Base-by-base conservation (phyloP, 768 basidiomycete genomes). In the Boletus reticuloceps region DNA sequence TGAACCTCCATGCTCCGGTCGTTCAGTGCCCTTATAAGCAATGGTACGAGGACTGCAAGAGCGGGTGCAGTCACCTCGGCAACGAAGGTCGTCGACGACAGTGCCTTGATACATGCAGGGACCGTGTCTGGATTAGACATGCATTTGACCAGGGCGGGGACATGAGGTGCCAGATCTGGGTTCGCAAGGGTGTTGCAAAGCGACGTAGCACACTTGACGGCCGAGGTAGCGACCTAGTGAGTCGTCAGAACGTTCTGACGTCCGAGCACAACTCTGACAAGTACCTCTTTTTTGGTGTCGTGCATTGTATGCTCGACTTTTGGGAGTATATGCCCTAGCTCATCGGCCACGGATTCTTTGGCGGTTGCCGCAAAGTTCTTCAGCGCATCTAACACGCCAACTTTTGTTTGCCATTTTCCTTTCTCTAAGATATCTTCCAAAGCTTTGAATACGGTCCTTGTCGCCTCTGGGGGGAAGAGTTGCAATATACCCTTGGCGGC, bases 11-110 rank as follows among this genome's bases (percentile, higher is more conserved):
- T 97, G 54, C 93, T 94, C 60, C 95, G 83, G 69, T 97, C 95
- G 61, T 95, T 95, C 63, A 98, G 78, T 11, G 92, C 95, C 65
- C 96, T 92, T 41, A 83, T 79, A 46, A 98, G 79, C 22, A 98
- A 83, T 8, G 96, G 96, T 8, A 95, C 93, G 53, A 98, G 84
- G 60, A 98, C 94, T 16, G 96, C 96, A 31, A 98, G 82, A 12
- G 95, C 93, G n/a, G 96, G 95, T 0, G 93, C 86, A 22, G 89
- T 97, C 62, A 98, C 93, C 75, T 98, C 96, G 50, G 95, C 91
- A 55, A 98, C 96, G 61, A 98, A 98, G 16, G 96, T 98, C 17
- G 93, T 94, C 58, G 85, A 91, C 5, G 95, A 96, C 12, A 98
- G 80, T 19, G 92, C 84, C 77, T 98, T 98, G 81, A 98, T 94